Conservation (phyloP, 345 rosid genomes). For the Rhodamnia rubescens region DNA sequence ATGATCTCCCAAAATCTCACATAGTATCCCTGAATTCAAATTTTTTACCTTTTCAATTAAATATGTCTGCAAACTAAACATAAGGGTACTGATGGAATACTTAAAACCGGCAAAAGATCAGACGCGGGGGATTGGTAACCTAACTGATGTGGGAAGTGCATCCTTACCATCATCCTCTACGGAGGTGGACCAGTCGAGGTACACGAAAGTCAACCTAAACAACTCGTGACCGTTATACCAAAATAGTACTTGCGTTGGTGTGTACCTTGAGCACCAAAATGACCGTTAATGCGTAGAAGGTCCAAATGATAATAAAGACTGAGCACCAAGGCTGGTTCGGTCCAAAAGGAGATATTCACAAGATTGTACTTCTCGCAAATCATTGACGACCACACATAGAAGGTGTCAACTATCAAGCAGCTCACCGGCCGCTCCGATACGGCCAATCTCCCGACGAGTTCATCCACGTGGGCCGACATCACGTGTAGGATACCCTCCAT, state of each 20-base stretch:
- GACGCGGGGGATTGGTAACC: too few species aligned
- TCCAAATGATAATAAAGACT: conserved; percentile 61
- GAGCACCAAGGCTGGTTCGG: conserved; percentile 69
- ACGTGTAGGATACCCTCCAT: conserved; percentile 37
- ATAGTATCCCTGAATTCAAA: too few species aligned
- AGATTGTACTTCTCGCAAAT: conserved; percentile 51
- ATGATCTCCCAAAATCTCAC: too few species aligned
- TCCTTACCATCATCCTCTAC: neutral
- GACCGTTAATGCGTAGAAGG: conserved; percentile 54
- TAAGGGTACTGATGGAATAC: too few species aligned
- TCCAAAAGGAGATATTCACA: conserved; percentile 70
- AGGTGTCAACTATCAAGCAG: conserved; percentile 61
- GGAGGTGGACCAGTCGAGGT: neutral
- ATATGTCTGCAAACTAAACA: too few species aligned
- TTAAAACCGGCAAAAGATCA: too few species aligned
- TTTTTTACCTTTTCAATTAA: too few species aligned
- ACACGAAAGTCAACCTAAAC: neutral
- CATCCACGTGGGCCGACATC: conserved; percentile 56
- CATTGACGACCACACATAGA: conserved; percentile 62
- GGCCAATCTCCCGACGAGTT: conserved; percentile 25
- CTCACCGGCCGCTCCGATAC: conserved; percentile 8
- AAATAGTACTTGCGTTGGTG: neutral
- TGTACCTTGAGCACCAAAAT: conserved; percentile 53
- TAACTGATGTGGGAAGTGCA: neutral
- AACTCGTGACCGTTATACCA: too few species aligned